Evolutionary conservation across 208 protist species (phyloP), one percentile per base, ranked within the genome.

Genomic region (Strigomonas galati): DNA sequence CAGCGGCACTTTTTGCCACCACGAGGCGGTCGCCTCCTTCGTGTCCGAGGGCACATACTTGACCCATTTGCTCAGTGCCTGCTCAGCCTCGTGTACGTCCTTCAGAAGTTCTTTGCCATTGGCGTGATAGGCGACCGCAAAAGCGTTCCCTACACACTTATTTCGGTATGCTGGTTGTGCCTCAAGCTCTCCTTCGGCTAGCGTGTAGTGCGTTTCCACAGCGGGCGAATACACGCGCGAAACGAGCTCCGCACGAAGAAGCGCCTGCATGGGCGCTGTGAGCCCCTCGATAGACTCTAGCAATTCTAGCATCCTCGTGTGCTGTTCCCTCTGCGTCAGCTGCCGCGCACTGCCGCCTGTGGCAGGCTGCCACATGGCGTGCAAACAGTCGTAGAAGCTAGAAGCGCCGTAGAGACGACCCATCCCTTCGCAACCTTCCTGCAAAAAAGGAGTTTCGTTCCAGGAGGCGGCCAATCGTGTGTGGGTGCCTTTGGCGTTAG

Each of bases 351-450:
- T 63, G 26, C 63, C 63, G 2, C 37, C 31, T 0, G 67, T 48
- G 19, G 40, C 10, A 0, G 9, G 1, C 14, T 46, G 19, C 79
- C 78, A 83, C 0, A 83, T 62, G 14, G 75, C 72, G 2, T 81
- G 30, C 0, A 87, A 52, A n/a, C 85, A 91, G 30, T 31, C 12
- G 59, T 74, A 87, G 65, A 91, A 87, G 35, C 54, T 61, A 12
- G 19, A 26, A 17, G 21, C 26, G 63, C 70, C 73, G 24, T 72
- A 60, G n/a, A n/a, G 62, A 24, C 69, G 69, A 2, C 43, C 70
- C 0, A 63, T 74, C 75, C 74, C 78, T 54, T 91, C 85, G 66
- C 85, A 91, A 10, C 77, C 81, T 55, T 91, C 85, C 43, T 87
- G 82, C 27, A 87, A 52, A 3, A 88, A 57, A 2, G 81, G 57